phyloP scores from a whole-genome alignment of 768 basidiomycete genomes.

The Lactifluus echinatus region DNA sequence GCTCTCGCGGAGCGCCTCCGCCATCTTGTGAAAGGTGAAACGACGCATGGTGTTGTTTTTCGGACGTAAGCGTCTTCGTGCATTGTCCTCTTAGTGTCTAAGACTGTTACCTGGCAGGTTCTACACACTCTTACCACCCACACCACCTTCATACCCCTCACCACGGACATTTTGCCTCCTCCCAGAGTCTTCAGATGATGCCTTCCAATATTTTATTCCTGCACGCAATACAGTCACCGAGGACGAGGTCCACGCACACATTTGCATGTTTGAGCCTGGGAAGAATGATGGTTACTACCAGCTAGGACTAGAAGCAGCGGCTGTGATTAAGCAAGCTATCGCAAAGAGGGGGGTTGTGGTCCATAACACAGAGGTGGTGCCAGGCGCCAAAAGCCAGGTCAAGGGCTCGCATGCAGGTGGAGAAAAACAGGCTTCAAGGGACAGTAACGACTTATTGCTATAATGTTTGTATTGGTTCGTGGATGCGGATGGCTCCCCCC shows the following conservation, averaged over 20 bases:
- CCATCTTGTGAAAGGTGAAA: constrained; percentile 49
- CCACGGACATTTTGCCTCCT: constrained; percentile 73
- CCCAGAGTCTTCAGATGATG: constrained; percentile 43
- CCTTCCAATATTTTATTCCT: constrained; percentile 49
- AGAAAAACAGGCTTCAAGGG: background rate
- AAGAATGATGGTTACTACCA: constrained; percentile 89
- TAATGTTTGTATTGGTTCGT: background rate
- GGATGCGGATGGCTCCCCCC: background rate
- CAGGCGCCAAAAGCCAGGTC: background rate
- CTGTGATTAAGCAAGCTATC: constrained; percentile 52
- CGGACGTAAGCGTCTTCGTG: constrained; percentile 45
- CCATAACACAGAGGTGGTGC: background rate
- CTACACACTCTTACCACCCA: constrained; percentile 69
- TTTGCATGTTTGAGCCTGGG: constrained; percentile 73
- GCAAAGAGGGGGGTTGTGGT: constrained; percentile 25
- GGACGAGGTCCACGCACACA: constrained; percentile 82
- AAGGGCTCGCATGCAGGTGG: background rate
- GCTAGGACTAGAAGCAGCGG: constrained; percentile 61
- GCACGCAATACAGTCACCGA: constrained; percentile 56
- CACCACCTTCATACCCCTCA: constrained; percentile 44
- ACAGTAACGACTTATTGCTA: constrained; percentile 2
- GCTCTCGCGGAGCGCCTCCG: constrained; percentile 54
- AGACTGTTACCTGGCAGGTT: constrained; percentile 42
- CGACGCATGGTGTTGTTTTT: constrained; percentile 58
- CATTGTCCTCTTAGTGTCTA: background rate